Base-by-base conservation (phyloP, 768 basidiomycete genomes). In the Saitozyma sp. region DNA sequence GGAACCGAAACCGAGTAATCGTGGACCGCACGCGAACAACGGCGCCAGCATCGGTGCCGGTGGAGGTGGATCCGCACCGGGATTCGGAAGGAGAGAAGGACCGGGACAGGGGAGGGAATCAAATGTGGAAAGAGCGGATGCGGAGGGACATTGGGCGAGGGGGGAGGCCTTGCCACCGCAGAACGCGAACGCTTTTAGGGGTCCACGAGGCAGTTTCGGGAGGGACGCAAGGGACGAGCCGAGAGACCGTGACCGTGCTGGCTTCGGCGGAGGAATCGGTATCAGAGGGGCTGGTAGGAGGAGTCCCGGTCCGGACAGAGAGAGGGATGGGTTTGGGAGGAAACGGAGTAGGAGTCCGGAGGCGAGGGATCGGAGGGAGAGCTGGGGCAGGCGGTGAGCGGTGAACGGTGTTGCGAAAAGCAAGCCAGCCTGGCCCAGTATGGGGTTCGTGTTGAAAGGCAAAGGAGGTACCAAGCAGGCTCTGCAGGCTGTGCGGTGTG, bases 1-100 rank as follows among this genome's bases (percentile, higher is more conserved):
- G 6, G 71, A 71, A 59, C 70, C 72, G 39, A 71, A 70, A 57
- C 29, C 29, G 29, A 29, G 29, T 29, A 29, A 29, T 29, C 29
- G 49, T 39, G 41, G 41, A 16, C 40, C 38, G 38, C 17, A 11
- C 9, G 2, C 14, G 19, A 19, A 19, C 17, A 50, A 63, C 13
- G 56, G 52, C 9, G 54, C 61, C 13, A 56, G 59, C 14, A 16
- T 29, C 9, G 20, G 40, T 20, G 10, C 53, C 8, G 61, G 51
- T 0, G 49, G 29, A 20, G 45, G 61, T 38, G 52, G 57, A 43
- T 20, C 57, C 29, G 63, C 38, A 7, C 46, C 41, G 46, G 58
- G 57, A 10, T 59, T 62, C 39, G 67, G 67, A 53, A 58, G 65
- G 63, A 45, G 19, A 52, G 59, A 67, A 9, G 43, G 59, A 5